Evolutionary conservation across 352 stramenopile genomes (phyloP).

Genomic region (Phytophthora colocasiae): DNA sequence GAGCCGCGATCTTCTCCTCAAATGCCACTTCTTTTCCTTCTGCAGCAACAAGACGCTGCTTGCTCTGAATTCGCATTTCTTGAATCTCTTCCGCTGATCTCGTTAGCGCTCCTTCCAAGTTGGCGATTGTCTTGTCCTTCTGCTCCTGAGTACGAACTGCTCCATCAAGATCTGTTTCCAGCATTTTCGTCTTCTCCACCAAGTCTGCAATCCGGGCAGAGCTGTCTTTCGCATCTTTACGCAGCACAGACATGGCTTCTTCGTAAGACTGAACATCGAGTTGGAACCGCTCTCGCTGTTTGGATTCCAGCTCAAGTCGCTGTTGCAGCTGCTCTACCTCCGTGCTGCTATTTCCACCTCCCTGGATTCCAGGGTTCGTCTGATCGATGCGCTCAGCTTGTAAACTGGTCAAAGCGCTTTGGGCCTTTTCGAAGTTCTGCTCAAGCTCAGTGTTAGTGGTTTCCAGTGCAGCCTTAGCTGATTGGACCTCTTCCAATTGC

Average conservation of each 20-base stretch:
- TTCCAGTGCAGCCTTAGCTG: conserved; percentile 24
- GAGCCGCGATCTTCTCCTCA: conserved; percentile 42
- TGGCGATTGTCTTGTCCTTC: conserved; percentile 47
- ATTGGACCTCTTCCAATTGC: conserved; percentile 22
- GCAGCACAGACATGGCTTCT: conserved; percentile 61
- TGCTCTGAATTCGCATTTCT: conserved; percentile 67
- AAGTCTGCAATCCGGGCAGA: conserved; percentile 47
- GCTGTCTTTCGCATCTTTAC: conserved; percentile 60
- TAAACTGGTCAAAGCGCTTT: conserved; percentile 22
- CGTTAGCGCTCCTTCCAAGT: conserved; percentile 34
- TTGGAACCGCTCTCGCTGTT: conserved; percentile 51
- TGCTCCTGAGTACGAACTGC: conserved; percentile 30
- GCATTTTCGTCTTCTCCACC: conserved; percentile 43
- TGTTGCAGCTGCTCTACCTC: conserved; percentile 40
- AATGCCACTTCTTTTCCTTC: conserved; percentile 50
- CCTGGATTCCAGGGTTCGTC: conserved; percentile 7
- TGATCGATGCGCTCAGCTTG: conserved; percentile 28
- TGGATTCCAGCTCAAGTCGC: conserved; percentile 49
- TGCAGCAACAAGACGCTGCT: conserved; percentile 55
- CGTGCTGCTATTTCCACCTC: conserved; percentile 1
- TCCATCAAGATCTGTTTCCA: conserved; percentile 39
- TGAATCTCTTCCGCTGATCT: conserved; percentile 60
- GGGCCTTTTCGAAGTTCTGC: conserved; percentile 22
- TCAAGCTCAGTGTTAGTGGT: conserved; percentile 32
- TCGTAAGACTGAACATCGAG: conserved; percentile 77